These are phyloP conservation scores for Euptelea pleiosperma DNA, from an alignment of 164 flowering plant species.

Conservation along the genomic window DNA sequence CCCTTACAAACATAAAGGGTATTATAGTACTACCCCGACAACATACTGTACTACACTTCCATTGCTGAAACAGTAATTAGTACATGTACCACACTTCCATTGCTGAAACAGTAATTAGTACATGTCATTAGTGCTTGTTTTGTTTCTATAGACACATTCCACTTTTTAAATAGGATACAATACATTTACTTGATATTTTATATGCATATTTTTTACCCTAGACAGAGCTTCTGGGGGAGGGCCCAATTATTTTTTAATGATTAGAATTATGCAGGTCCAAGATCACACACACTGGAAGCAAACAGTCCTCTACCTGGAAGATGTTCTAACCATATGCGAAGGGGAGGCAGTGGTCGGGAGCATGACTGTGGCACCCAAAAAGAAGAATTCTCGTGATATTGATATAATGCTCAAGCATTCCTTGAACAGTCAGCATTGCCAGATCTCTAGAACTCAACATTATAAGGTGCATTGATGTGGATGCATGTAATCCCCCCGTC, in stretches of 20 bases:
- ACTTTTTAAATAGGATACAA: no score
- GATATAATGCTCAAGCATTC: conserved; percentile 81
- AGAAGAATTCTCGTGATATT: conserved; percentile 91
- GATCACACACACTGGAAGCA: conserved; percentile 98
- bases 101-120: no score
- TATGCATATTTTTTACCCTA: not conserved
- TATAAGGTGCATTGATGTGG: conserved; percentile 70
- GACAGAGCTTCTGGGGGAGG: not conserved
- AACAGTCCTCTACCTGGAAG: conserved; percentile 91
- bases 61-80: no score
- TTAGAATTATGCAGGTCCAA: conserved; percentile 63
- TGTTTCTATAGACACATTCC: no score
- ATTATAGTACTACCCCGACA: no score
- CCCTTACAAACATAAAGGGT: no score
- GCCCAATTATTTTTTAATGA: not conserved
- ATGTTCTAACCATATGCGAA: conserved; percentile 80
- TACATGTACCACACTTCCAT: no score
- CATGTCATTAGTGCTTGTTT: no score
- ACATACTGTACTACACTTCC: no score
- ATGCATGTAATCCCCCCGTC: not conserved
- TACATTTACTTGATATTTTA: no score
- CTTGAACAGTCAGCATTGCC: conserved; percentile 57
- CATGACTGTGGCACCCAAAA: conserved; percentile 83
- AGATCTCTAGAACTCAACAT: conserved; percentile 59
- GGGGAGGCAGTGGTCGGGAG: conserved; percentile 76